Conservation (phyloP, 1,284 basidiomycete genomes). For the Phellopilus nigrolimitatus region DNA sequence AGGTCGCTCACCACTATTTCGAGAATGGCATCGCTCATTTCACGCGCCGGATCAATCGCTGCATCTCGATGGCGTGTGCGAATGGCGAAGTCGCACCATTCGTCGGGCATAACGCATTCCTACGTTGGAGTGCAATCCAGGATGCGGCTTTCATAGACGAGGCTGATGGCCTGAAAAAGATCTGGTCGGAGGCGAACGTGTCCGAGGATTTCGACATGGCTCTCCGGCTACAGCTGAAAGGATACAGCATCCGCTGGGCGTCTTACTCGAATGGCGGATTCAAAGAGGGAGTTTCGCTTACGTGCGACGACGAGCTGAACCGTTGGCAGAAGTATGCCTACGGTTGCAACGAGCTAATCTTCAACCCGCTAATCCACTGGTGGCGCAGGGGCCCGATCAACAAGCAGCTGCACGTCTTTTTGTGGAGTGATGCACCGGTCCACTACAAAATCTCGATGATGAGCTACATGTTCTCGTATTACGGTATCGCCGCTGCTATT, state of each 20-base stretch:
- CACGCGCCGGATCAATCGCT: slow-evolving; percentile 73
- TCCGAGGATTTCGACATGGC: slow-evolving; percentile 83
- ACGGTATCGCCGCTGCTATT: slow-evolving; percentile 70
- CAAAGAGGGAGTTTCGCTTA: slow-evolving; percentile 85
- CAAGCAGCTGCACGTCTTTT: slow-evolving; percentile 69
- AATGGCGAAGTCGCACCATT: slow-evolving; percentile 84
- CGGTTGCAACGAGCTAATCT: slow-evolving; percentile 71
- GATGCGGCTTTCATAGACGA: slow-evolving; percentile 70
- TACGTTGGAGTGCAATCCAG: slow-evolving; percentile 81
- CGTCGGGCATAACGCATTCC: slow-evolving; percentile 85
- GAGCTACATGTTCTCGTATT: slow-evolving; percentile 86
- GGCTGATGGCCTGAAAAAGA: slow-evolving; percentile 61
- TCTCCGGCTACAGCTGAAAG: slow-evolving; percentile 56
- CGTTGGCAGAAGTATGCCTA: slow-evolving; percentile 87
- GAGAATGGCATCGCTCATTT: slow-evolving; percentile 85
- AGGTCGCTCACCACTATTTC: slow-evolving; percentile 82
- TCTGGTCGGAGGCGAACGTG: slow-evolving; percentile 83
- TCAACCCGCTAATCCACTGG: slow-evolving; percentile 73
- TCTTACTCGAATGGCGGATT: slow-evolving; percentile 78
- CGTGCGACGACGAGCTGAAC: slow-evolving; percentile 75
- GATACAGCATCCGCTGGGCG: slow-evolving; percentile 80
- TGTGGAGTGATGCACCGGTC: slow-evolving; percentile 71
- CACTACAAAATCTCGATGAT: slow-evolving; percentile 82
- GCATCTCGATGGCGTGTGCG: slow-evolving; percentile 69
- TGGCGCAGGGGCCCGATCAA: slow-evolving; percentile 71